phyloP scores from a whole-genome alignment of 495 filamentous ascomycete species.

The Massariosphaeria phaeospora region DNA sequence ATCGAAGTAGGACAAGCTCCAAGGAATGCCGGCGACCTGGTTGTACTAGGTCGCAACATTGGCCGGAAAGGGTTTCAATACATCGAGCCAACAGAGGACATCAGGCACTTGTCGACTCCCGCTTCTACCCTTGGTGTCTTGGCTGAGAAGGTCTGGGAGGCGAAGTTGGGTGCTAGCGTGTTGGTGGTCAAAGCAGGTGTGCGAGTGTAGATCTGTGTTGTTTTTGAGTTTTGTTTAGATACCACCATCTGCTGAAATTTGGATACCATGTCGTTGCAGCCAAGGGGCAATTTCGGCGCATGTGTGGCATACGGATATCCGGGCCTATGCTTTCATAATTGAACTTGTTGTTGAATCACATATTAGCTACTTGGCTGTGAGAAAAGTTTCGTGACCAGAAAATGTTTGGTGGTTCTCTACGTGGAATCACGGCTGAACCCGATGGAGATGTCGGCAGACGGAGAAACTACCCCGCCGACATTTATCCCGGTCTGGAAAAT shows the following conservation, averaged over 20 bases:
- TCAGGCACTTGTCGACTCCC: slow-evolving; percentile 37
- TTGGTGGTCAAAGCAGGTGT: slow-evolving; percentile 64
- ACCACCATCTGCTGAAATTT: too few relatives aligned
- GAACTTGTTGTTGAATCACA: not conserved
- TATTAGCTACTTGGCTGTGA: not conserved
- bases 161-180: slow-evolving; percentile 64
- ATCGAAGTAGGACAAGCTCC: slow-evolving; percentile 57
- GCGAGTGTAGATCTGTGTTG: too few relatives aligned
- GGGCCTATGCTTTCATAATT: not conserved
- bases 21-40: slow-evolving; percentile 70
- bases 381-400: not conserved
- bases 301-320: not conserved
- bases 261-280: too few relatives aligned
- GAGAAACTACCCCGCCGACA: too few relatives aligned
- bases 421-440: too few relatives aligned
- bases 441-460: too few relatives aligned
- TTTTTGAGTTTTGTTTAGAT: too few relatives aligned
- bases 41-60: slow-evolving; percentile 62
- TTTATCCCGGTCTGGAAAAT: too few relatives aligned
- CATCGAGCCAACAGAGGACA: slow-evolving; percentile 29
- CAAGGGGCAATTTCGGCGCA: too few relatives aligned
- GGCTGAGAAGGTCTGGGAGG: slow-evolving; percentile 59
- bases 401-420: too few relatives aligned
- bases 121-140: slow-evolving; percentile 61
- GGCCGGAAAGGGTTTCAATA: slow-evolving; percentile 17